Base-by-base conservation (phyloP, 2,329 filamentous ascomycete species). In the Neonectria sp. region DNA sequence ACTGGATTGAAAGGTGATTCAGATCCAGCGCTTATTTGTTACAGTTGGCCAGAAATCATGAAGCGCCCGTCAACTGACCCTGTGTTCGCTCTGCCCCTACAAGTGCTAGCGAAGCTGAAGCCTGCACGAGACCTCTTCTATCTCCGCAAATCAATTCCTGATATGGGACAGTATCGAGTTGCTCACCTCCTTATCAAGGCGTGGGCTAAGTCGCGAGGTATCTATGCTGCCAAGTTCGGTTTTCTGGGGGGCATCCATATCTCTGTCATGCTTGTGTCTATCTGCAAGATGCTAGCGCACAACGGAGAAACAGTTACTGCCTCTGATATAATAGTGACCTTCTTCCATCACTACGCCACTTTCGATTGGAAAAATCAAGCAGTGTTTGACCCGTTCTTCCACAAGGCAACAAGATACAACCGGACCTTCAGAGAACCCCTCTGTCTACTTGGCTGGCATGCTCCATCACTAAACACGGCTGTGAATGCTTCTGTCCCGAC, bases 171-270 rank as follows among this genome's bases (percentile, higher is more conserved):
- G 11, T 93, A 92, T 75, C 85, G 86, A 7, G 72, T 86, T 8
- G 89, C 89, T 0, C 88, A 91, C 72, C 84, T 88, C 2, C 82
- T 86, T 62, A 84, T 93, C 74, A 90, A 88, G 73, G 81, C 85
- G 1, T 93, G 91, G 91, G 89, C 91, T 1, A 84, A 84, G 61
- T 80, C 84, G 12, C 85, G 88, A 7, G 91, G 91, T 1, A 82
- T 93, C 17, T 93, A 92, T 76, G 86, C 89, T 0, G 85, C 89
- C 2, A 88, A 85, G 55, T 92, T 92, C 71, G 91, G 91, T 0
- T 91, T 89, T 67, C 82, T 93, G 0, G 86, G 89, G 6, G 90
- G 90, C 4, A 88, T 92, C 24, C 90, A 92, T 70, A 87, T 93
- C 59, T 86, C 88, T 0, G 79, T 92, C 25, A 82, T 93, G 74